phyloP scores from a whole-genome alignment of 2,329 filamentous ascomycete species.

The Colletotrichum musicola region DNA sequence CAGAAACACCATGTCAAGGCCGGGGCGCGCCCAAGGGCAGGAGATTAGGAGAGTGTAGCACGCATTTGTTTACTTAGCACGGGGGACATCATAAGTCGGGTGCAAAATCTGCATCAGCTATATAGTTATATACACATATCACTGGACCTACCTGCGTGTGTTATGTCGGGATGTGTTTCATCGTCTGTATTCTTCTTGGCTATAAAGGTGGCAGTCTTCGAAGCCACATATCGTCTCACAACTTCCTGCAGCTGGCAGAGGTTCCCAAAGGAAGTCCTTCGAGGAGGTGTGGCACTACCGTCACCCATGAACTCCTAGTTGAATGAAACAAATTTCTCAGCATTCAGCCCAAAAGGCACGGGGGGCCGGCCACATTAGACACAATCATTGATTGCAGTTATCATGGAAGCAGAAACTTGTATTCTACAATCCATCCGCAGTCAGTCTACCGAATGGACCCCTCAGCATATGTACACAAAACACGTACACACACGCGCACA shows the following conservation, averaged over 20 bases:
- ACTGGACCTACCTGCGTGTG: not conserved
- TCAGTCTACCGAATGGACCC: slow-evolving; percentile 34
- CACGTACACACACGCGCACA: slow-evolving; percentile 21
- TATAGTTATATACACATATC: slow-evolving; percentile 28
- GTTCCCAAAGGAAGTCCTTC: too few relatives aligned
- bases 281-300: too few relatives aligned
- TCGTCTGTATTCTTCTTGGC: too few relatives aligned
- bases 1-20: not conserved
- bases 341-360: too few relatives aligned
- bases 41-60: slow-evolving; percentile 12
- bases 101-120: slow-evolving; percentile 29
- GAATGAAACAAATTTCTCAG: too few relatives aligned
- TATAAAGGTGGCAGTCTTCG: too few relatives aligned
- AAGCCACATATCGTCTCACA: too few relatives aligned
- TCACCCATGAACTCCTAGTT: too few relatives aligned
- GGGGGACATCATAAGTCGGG: slow-evolving; percentile 26
- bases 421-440: slow-evolving; percentile 38
- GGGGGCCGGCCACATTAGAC: too few relatives aligned
- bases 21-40: slow-evolving; percentile 20
- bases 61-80: slow-evolving; percentile 18
- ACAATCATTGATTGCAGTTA: too few relatives aligned
- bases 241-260: too few relatives aligned
- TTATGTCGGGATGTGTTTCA: too few relatives aligned
- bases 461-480: slow-evolving; percentile 39
- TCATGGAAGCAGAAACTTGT: slow-evolving; percentile 34